A percentile compares a stretch with the other conserved stretches of the same genome.
phyloP scores from a whole-genome alignment of 192 early-diverging fungal species.

The Entophlyctis luteolus region DNA sequence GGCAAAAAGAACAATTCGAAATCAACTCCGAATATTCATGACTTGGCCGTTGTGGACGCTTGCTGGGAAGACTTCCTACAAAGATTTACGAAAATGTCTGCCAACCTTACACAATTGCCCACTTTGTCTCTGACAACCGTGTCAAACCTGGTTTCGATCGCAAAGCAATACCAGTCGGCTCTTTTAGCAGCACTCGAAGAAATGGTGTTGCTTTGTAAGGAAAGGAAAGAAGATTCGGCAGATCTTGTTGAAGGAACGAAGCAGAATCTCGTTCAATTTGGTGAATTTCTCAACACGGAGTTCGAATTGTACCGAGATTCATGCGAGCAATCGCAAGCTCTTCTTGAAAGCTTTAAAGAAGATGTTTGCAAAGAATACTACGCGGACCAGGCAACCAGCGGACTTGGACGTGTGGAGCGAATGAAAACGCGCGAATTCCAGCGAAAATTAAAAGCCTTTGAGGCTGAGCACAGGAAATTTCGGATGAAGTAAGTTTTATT shows the following conservation, averaged over 20 bases:
- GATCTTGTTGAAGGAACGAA: slow-evolving; percentile 10
- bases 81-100: background rate
- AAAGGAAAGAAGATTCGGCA: background rate
- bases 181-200: slow-evolving; percentile 1
- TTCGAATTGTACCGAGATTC: background rate
- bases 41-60: background rate
- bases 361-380: background rate
- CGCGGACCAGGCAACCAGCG: background rate
- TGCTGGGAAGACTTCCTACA: slow-evolving; percentile 1
- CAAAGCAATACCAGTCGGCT: background rate
- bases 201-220: background rate
- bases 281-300: slow-evolving; percentile 4
- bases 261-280: background rate
- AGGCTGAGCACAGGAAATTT: background rate
- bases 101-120: background rate
- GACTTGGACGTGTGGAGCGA: slow-evolving; percentile 4
- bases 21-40: background rate
- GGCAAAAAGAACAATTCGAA: background rate
- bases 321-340: background rate
- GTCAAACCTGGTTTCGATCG: background rate
- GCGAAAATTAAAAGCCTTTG: background rate
- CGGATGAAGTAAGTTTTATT: background rate
- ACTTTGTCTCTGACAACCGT: background rate
- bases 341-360: background rate
- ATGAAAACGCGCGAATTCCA: background rate